These are phyloP conservation scores for Lepiota venenata DNA, from an alignment of 768 basidiomycete species.

Conservation along the genomic window DNA sequence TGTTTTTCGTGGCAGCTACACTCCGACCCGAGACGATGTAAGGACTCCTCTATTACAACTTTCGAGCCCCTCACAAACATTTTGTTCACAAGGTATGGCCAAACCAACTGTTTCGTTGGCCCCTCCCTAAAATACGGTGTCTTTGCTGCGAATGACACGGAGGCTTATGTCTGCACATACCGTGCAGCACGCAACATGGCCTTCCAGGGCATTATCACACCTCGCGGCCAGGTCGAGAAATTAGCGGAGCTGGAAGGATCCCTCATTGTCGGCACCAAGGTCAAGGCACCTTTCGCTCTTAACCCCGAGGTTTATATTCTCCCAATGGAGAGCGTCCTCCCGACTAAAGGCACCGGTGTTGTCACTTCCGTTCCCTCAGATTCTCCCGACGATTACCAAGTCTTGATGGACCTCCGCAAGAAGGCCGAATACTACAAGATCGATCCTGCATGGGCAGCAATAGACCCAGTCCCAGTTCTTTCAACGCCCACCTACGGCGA, in stretches of 20 bases:
- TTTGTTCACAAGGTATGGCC: constrained; percentile 71
- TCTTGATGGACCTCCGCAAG: constrained; percentile 87
- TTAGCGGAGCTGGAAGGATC: constrained; percentile 77
- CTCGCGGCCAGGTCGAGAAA: constrained; percentile 69
- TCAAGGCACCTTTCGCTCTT: constrained; percentile 82
- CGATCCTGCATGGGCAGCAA: constrained; percentile 79
- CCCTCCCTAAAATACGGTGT: constrained; percentile 88
- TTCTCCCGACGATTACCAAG: constrained; percentile 95
- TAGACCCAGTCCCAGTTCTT: constrained; percentile 87
- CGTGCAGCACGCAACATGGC: constrained; percentile 98
- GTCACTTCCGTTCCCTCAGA: constrained; percentile 98
- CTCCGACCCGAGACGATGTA: constrained; percentile 96
- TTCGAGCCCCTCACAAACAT: constrained; percentile 10
- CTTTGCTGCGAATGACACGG: constrained; percentile 82
- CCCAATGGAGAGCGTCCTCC: constrained; percentile 97
- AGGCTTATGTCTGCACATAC: constrained; percentile 85
- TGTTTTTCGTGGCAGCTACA: constrained; percentile 94
- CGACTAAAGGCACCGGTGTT: constrained; percentile 99
- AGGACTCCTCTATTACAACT: constrained; percentile 20
- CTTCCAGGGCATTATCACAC: constrained; percentile 81
- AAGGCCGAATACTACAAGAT: constrained; percentile 97
- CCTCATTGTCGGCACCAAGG: constrained; percentile 81
- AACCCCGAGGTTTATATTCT: constrained; percentile 89
- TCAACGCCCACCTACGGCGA: constrained; percentile 91
- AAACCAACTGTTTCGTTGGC: constrained; percentile 97